These are phyloP conservation scores for Naganishia randhawae DNA, from an alignment of 768 basidiomycete species.

Conservation along the genomic window DNA sequence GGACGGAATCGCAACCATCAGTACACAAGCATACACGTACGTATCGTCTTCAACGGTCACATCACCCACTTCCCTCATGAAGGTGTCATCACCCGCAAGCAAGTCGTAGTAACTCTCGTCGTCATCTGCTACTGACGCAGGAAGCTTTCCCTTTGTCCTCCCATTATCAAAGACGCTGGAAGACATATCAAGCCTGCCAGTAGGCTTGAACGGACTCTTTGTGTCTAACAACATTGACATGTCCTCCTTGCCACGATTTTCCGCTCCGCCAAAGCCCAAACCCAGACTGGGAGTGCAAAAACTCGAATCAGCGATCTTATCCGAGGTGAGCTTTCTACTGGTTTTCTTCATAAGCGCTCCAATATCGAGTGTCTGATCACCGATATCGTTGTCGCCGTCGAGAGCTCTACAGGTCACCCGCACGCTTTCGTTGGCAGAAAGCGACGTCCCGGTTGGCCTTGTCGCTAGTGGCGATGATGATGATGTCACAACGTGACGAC, in stretches of 20 bases:
- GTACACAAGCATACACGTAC: not conserved
- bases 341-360: slow-evolving; percentile 6
- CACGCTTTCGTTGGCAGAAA: not conserved
- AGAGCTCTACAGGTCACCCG: not conserved
- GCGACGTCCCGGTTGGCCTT: not conserved
- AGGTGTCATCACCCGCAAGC: slow-evolving; percentile 9
- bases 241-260: not conserved
- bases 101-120: slow-evolving; percentile 19
- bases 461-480: not conserved
- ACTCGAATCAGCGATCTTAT: not conserved
- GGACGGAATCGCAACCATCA: not conserved
- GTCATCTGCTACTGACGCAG: not conserved
- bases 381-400: not conserved
- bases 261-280: not conserved
- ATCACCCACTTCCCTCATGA: slow-evolving; percentile 12
- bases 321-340: slow-evolving; percentile 10
- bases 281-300: not conserved
- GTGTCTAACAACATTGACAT: not conserved
- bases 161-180: not conserved
- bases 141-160: not conserved
- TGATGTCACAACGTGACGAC: not conserved
- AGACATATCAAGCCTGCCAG: not conserved
- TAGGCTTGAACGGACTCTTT: slow-evolving; percentile 14
- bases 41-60: slow-evolving; percentile 11
- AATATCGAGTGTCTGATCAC: slow-evolving; percentile 13